These are phyloP conservation scores for Astrephomene gubernaculifera DNA, from an alignment of 139 green algal species.

Conservation along the genomic window DNA sequence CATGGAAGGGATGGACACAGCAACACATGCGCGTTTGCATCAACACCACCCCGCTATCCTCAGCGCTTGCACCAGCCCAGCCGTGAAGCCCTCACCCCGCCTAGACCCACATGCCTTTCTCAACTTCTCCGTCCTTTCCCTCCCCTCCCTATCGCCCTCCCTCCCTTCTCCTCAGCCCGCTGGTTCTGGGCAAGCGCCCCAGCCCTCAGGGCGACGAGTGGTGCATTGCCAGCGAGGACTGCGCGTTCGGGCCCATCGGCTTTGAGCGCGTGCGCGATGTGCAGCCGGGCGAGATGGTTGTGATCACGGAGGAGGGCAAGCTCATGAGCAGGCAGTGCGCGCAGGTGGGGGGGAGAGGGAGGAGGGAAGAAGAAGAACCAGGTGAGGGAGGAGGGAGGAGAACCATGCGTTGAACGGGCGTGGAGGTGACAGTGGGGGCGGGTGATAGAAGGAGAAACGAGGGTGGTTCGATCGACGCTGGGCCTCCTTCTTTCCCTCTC, in stretches of 20 bases:
- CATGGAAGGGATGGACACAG: not conserved
- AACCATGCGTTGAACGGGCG: not conserved
- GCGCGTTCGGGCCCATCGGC: conserved; percentile 97
- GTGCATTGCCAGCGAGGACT: conserved; percentile 96
- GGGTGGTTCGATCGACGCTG: no score
- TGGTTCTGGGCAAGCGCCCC: conserved; percentile 86
- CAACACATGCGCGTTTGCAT: no score
- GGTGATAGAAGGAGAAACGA: not conserved
- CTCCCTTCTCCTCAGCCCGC: conserved; percentile 69
- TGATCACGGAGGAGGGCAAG: conserved; percentile 88
- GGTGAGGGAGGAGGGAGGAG: not conserved
- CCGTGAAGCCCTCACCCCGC: no score
- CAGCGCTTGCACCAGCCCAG: no score
- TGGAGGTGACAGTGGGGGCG: not conserved
- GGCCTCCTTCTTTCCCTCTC: not conserved
- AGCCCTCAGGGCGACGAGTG: conserved; percentile 80
- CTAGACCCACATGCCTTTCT: not conserved
- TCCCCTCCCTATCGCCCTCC: not conserved
- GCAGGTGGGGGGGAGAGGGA: conserved; percentile 6
- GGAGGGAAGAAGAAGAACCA: not conserved
- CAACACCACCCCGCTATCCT: no score
- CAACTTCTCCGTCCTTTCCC: not conserved
- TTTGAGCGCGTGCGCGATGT: conserved; percentile 95
- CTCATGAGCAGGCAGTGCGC: conserved; percentile 66
- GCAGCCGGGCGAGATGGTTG: conserved; percentile 93